Evolutionary conservation across 1,284 basidiomycete genomes (phyloP).

Genomic region (Heterobasidion occidentale): DNA sequence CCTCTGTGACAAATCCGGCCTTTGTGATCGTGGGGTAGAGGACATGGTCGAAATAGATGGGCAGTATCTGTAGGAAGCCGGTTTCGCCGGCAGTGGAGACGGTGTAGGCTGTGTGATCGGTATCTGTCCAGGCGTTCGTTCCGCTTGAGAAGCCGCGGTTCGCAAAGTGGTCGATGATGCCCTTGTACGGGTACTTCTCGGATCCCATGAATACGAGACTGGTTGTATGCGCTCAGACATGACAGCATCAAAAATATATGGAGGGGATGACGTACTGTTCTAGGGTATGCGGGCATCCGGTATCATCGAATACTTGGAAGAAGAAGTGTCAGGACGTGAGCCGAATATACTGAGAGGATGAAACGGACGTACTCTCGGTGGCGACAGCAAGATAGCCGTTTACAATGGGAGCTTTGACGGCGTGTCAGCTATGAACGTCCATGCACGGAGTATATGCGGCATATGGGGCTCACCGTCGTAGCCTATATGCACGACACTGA

Average conservation of each 20-base stretch:
- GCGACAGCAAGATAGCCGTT: constrained; percentile 91
- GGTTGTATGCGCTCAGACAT: neutral
- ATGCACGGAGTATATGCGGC: neutral
- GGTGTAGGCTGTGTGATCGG: constrained; percentile 91
- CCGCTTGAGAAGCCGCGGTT: constrained; percentile 94
- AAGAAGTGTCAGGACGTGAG: neutral
- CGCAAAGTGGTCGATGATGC: constrained; percentile 94
- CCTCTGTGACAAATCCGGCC: constrained; percentile 89
- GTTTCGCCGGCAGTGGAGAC: constrained; percentile 96
- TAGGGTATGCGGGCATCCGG: constrained; percentile 88
- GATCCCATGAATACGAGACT: constrained; percentile 93
- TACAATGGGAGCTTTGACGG: constrained; percentile 67
- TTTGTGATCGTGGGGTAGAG: constrained; percentile 94
- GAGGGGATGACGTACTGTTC: constrained; percentile 61
- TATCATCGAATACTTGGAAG: constrained; percentile 78
- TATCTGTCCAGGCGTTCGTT: constrained; percentile 84
- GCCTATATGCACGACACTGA: constrained; percentile 75
- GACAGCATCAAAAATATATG: neutral
- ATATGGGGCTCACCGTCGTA: constrained; percentile 57
- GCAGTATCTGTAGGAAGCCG: constrained; percentile 91
- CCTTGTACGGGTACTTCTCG: constrained; percentile 94
- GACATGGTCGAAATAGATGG: constrained; percentile 96
- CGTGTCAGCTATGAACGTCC: constrained; percentile 5
- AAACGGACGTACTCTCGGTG: constrained; percentile 74
- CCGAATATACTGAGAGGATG: neutral